Conservation (phyloP, 495 filamentous ascomycete species). For the Penicillium samsonianum region DNA sequence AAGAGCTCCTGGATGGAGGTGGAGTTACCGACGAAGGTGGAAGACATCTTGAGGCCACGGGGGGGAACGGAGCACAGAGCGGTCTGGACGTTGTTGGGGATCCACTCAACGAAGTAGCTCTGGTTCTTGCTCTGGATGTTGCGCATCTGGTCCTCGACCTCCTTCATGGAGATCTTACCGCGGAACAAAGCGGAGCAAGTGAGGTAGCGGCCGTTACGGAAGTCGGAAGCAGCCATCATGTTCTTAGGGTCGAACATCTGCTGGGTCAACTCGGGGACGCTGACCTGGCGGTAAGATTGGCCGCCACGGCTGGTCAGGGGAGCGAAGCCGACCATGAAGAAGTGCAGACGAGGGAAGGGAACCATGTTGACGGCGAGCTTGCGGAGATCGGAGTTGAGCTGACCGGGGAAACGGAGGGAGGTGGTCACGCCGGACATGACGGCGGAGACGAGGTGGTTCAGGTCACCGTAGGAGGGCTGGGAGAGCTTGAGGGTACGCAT, state of each 20-base stretch:
- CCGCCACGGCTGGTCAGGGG: slow-evolving; percentile 96
- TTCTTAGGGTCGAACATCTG: slow-evolving; percentile 99
- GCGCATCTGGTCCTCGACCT: slow-evolving; percentile 99
- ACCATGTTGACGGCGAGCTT: slow-evolving; percentile 99
- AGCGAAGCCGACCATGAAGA: slow-evolving; percentile 99
- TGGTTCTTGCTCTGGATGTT: slow-evolving; percentile 99
- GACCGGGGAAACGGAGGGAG: slow-evolving; percentile 97
- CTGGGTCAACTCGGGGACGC: slow-evolving; percentile 97
- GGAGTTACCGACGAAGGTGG: slow-evolving; percentile 99
- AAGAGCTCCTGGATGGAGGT: slow-evolving; percentile 99
- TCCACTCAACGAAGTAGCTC: slow-evolving; percentile 99
- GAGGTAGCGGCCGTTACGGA: slow-evolving; percentile 99
- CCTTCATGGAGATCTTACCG: slow-evolving; percentile 99
- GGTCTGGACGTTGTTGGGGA: slow-evolving; percentile 99
- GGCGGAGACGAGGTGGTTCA: slow-evolving; percentile 99
- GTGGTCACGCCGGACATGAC: slow-evolving; percentile 99
- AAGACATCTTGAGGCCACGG: slow-evolving; percentile 98
- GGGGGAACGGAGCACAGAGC: slow-evolving; percentile 99
- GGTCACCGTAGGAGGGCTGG: slow-evolving; percentile 97
- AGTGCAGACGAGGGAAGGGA: slow-evolving; percentile 99
- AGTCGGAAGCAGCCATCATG: slow-evolving; percentile 99
- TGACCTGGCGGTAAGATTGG: slow-evolving; percentile 94
- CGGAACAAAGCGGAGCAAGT: slow-evolving; percentile 99
- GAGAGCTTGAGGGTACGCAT: slow-evolving; percentile 99
- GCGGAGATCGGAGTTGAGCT: slow-evolving; percentile 99